Percentiles rank a stretch among this genome's conserved stretches.
Evolutionary conservation across 2,329 filamentous ascomycete genomes (phyloP).

Genomic region (Phialophora expanda): DNA sequence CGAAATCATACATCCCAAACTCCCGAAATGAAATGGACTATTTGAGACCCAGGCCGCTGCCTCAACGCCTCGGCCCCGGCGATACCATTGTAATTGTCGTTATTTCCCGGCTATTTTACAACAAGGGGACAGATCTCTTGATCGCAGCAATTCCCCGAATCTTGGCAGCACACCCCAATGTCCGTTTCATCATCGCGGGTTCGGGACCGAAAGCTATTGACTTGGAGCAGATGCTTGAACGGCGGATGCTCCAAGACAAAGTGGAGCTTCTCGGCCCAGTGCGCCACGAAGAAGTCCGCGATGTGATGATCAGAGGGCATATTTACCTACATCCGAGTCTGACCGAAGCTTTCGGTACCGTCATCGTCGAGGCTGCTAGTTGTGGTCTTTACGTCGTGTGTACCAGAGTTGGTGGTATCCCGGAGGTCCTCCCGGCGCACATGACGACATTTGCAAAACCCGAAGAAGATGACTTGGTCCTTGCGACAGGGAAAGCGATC

Average conservation of each 20-base stretch:
- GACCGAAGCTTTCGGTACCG: conserved; percentile 96
- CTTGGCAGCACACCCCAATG: conserved; percentile 84
- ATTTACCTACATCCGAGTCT: conserved; percentile 95
- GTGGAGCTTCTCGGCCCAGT: conserved; percentile 91
- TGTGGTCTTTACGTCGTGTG: conserved; percentile 97
- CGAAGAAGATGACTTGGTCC: conserved; percentile 92
- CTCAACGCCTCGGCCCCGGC: conserved; percentile 74
- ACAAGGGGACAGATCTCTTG: conserved; percentile 96
- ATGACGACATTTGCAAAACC: conserved; percentile 98
- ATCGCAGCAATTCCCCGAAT: conserved; percentile 95
- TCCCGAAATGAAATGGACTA: conserved; percentile 44
- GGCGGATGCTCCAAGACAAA: conserved; percentile 89
- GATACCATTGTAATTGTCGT: conserved; percentile 96
- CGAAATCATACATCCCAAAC: conserved; percentile 61
- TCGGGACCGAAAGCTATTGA: conserved; percentile 97
- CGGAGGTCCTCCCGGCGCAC: conserved; percentile 90
- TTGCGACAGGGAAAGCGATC: conserved; percentile 87
- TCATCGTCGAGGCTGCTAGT: conserved; percentile 94
- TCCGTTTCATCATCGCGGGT: conserved; percentile 94
- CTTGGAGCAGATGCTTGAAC: conserved; percentile 96
- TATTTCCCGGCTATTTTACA: conserved; percentile 96
- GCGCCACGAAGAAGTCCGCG: conserved; percentile 92
- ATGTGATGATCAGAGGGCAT: conserved; percentile 96
- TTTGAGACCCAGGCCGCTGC: conserved; percentile 53
- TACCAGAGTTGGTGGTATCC: conserved; percentile 94